Conservation (phyloP, 164 flowering plant species). For the Magnolia sinica region DNA sequence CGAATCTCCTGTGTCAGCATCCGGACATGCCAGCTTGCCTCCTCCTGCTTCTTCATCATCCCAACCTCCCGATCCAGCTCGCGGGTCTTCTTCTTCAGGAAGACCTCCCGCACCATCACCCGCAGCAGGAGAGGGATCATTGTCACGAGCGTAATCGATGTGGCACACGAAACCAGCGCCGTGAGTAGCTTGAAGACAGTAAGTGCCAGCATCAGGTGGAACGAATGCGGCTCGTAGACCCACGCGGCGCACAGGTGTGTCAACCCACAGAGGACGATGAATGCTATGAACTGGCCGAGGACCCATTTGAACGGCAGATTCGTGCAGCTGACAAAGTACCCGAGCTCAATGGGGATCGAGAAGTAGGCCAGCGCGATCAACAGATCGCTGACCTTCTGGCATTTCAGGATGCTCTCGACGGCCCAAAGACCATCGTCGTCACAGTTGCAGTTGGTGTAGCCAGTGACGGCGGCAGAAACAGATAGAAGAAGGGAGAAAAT, state of each 20-base stretch:
- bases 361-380: constrained; percentile 91
- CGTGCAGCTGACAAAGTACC: constrained; percentile 91
- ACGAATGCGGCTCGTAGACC: constrained; percentile 78
- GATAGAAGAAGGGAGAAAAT: constrained; percentile 36
- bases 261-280: constrained; percentile 93
- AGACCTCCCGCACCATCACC: constrained; percentile 84
- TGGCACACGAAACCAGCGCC: constrained; percentile 90
- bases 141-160: constrained; percentile 81
- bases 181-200: constrained; percentile 87
- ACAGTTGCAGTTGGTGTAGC: constrained; percentile 62
- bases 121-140: constrained; percentile 84
- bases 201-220: constrained; percentile 74
- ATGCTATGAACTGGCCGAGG: constrained; percentile 77
- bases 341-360: constrained; percentile 89
- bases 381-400: constrained; percentile 87
- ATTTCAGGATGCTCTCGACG: constrained; percentile 58
- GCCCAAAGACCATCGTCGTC: constrained; percentile 75
- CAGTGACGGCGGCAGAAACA: constrained; percentile 37
- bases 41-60: constrained; percentile 69
- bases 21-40: constrained; percentile 82
- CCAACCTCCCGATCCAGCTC: constrained; percentile 92
- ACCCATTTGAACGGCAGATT: constrained; percentile 98
- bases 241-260: constrained; percentile 87
- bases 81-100: constrained; percentile 82
- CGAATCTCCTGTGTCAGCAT: constrained; percentile 97